Base-by-base conservation (phyloP, 1,139 yeast genomes). In the Candida tetrigidarum region DNA sequence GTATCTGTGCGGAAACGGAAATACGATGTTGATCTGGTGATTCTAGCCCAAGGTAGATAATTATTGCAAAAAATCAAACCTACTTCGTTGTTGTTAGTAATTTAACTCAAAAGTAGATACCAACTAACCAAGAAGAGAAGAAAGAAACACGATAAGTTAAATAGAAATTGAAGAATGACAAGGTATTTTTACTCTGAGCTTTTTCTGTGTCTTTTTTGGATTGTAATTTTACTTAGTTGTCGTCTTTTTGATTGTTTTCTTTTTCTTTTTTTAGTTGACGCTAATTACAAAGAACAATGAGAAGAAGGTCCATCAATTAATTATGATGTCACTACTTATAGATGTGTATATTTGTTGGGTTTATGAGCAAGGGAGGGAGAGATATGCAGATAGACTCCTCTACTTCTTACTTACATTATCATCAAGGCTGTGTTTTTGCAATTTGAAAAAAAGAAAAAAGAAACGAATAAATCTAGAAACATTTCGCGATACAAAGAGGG, bases 121-220 rank as follows among this genome's bases (percentile, higher is more conserved):
- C 6, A 15, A 32, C 36, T 19, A 32, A 18, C 25, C 22, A 32
- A 32, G 14, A 11, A 19, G 19, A 5, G 19, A 32, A 11, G 12
- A 32, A 19, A n/a, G 18, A 19, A 19, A 32, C 9, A 5, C 10
- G 18, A 19, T 10, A 8, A 16, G n/a, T 11, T 11, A 16, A 16
- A 19, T 4, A 34, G 25, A 22, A 33, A 16, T n/a, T 15, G 39
- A 25, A 25, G 16, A 19, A 26, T 37, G 39, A 37, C 23, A 37
- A 18, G 39, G n/a, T n/a, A 18, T 27, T 12, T 27, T 25, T 34
- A 22, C 8, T 18, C 28, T 14, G 15, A 26, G 12, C 11, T 11
- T 37, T 37, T 36, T 22, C 25, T 25, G 12, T 32, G 19, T 12
- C 26, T 28, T 41, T 19, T 19, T 25, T 20, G 9, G 5, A 19